Conservation (phyloP, 139 green algal genomes). For the Pycnococcus provasolii region DNA sequence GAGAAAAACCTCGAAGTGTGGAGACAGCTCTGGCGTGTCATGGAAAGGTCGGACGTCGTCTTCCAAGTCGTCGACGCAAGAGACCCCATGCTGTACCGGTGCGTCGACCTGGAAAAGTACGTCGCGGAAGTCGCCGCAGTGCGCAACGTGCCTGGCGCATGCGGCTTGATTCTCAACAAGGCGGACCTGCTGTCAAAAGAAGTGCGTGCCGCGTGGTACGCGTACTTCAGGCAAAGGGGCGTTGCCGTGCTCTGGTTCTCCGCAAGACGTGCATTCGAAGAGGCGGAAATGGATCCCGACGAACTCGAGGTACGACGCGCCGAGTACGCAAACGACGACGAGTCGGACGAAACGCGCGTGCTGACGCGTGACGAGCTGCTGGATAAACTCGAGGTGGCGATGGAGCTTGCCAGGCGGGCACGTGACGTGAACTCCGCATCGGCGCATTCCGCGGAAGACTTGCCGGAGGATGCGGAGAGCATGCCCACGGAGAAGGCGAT, state of each 20-base stretch:
- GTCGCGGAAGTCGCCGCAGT: conserved; percentile 45
- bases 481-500: neutral
- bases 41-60: conserved; percentile 87
- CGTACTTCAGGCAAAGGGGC: conserved; percentile 64
- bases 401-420: no score
- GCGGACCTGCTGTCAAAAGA: conserved; percentile 75
- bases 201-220: conserved; percentile 54
- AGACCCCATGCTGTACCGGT: conserved; percentile 87
- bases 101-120: conserved; percentile 38
- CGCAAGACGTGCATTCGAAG: no score
- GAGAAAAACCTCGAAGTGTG: conserved; percentile 99
- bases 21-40: conserved; percentile 94
- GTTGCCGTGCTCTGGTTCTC: no score
- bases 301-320: neutral
- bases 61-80: conserved; percentile 83
- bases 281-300: no score
- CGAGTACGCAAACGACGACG: conserved; percentile 4
- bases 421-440: no score
- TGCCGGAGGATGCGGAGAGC: no score
- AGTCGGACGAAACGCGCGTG: conserved; percentile 10
- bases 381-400: conserved; percentile 20
- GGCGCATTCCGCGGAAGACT: no score
- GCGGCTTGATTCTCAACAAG: conserved; percentile 93
- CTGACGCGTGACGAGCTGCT: conserved; percentile 42
- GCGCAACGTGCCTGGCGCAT: conserved; percentile 37